These are phyloP conservation scores for Melanogaster broomeanus DNA, from an alignment of 768 basidiomycete genomes.

Conservation along the genomic window DNA sequence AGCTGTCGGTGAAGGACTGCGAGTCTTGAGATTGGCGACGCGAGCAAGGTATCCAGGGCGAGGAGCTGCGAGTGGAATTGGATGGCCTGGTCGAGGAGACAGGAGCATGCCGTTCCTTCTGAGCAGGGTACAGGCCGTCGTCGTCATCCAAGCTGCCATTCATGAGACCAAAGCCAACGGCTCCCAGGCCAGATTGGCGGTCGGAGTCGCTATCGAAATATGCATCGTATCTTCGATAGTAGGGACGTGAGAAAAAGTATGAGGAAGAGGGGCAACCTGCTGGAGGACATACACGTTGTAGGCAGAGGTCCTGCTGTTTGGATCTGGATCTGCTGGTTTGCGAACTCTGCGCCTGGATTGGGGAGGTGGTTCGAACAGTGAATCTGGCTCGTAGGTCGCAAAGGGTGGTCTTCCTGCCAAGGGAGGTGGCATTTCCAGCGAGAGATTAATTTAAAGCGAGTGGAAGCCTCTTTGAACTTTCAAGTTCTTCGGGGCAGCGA, in stretches of 20 bases:
- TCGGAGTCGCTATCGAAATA: slow-evolving; percentile 46
- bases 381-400: slow-evolving; percentile 68
- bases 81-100: slow-evolving; percentile 31
- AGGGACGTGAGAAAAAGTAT: slow-evolving; percentile 9
- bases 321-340: slow-evolving; percentile 47
- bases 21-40: slow-evolving; percentile 62
- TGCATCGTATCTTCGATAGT: slow-evolving; percentile 56
- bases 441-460: slow-evolving; percentile 26
- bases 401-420: neutral
- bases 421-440: neutral
- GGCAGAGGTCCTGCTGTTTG: slow-evolving; percentile 59
- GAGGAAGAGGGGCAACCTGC: slow-evolving; percentile 1
- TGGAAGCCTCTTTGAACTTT: slow-evolving; percentile 27
- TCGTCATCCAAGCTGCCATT: slow-evolving; percentile 45
- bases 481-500: slow-evolving; percentile 23
- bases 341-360: slow-evolving; percentile 40
- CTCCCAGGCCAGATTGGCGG: slow-evolving; percentile 56
- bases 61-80: slow-evolving; percentile 62
- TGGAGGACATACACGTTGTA: slow-evolving; percentile 62
- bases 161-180: slow-evolving; percentile 50
- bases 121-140: slow-evolving; percentile 20
- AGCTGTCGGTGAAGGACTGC: slow-evolving; percentile 47
- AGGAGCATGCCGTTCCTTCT: slow-evolving; percentile 39
- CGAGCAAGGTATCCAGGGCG: slow-evolving; percentile 75
- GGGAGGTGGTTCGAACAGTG: slow-evolving; percentile 51